Conservation (phyloP, 1,139 yeast species). For the Lizanozyma gosingica region DNA sequence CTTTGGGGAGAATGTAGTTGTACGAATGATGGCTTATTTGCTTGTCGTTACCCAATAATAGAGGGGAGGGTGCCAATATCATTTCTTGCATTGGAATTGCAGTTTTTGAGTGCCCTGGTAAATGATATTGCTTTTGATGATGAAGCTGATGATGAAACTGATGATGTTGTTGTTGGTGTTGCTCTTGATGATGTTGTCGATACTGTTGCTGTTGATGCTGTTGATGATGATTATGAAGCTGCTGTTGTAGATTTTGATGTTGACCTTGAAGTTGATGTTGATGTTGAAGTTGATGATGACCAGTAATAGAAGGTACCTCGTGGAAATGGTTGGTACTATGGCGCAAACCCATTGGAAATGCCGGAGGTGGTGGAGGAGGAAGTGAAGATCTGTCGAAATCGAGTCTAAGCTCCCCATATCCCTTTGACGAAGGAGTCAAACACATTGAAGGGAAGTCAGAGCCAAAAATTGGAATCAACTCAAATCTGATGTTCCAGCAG, state of each 20-base stretch:
- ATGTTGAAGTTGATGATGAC: neutral
- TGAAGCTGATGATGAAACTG: too few relatives aligned
- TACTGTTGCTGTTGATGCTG: neutral
- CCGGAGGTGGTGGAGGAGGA: constrained; percentile 2
- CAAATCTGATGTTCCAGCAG: constrained; percentile 69
- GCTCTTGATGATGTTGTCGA: neutral
- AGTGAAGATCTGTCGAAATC: constrained; percentile 3
- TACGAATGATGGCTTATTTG: neutral
- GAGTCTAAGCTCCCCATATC: constrained; percentile 53
- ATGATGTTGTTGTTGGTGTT: neutral
- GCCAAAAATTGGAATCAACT: constrained; percentile 78
- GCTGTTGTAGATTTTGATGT: neutral
- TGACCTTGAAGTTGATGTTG: neutral
- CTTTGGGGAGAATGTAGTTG: neutral
- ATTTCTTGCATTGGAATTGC: neutral
- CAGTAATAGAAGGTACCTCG: neutral
- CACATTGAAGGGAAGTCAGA: constrained; percentile 62
- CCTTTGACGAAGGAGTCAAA: constrained; percentile 52
- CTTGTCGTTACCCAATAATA: neutral
- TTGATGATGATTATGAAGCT: neutral
- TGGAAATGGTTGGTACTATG: neutral
- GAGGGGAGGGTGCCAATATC: neutral
- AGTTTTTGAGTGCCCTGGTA: neutral
- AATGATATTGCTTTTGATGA: too few relatives aligned
- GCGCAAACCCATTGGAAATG: neutral